Evolutionary conservation across 139 green algal genomes (phyloP), one percentile per base, ranked within the genome.

Genomic region (Desmodesmus armatus): DNA sequence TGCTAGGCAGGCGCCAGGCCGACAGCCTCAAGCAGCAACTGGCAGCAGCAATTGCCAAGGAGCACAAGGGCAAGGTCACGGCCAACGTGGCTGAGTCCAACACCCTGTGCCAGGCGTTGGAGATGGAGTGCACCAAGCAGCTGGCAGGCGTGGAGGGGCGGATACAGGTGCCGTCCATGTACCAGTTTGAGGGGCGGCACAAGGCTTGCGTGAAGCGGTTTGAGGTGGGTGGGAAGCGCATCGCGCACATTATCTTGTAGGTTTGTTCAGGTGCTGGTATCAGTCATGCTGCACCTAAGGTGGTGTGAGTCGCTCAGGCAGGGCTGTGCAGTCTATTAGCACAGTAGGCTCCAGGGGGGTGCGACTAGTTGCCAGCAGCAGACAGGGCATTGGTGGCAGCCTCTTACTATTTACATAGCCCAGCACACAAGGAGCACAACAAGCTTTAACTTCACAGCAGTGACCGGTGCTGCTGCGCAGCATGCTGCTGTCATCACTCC

Each of bases 141-240:
- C 76, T 91, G 70, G 88, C 91, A 43, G 40, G 39, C 1, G n/a
- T 89, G 60, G 83, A 53, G 33, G 76, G 63, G 21, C 6, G 81
- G 2, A 89, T 94, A 88, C 72, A 85, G 53, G 72, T 96, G 39
- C 91, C 89, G 0, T 94, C 89, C 9, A 86, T 92, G 72, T 88
- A 88, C 1, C 91, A 93, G 51, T 97, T 97, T 85, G 78, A 90
- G 31, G 85, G 80, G 13, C 66, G 82, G 3, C 93, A 90, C 71
- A 41, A 87, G 4, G 40, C 53, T 4, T 96, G 94, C 87, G 39
- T 78, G 37, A 49, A 63, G 0, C 21, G 27, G 5, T 98, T 98
- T 78, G 44, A 88, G 31, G 35, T n/a, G 6, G 9, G 44, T n/a
- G n/a, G n/a, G n/a, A n/a, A n/a, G n/a, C n/a, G n/a, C n/a, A n/a